A percentile compares a stretch with the other conserved stretches of the same genome.
Evolutionary conservation across 2,329 filamentous ascomycete genomes (phyloP).

Genomic region (Fusarium metavorans): DNA sequence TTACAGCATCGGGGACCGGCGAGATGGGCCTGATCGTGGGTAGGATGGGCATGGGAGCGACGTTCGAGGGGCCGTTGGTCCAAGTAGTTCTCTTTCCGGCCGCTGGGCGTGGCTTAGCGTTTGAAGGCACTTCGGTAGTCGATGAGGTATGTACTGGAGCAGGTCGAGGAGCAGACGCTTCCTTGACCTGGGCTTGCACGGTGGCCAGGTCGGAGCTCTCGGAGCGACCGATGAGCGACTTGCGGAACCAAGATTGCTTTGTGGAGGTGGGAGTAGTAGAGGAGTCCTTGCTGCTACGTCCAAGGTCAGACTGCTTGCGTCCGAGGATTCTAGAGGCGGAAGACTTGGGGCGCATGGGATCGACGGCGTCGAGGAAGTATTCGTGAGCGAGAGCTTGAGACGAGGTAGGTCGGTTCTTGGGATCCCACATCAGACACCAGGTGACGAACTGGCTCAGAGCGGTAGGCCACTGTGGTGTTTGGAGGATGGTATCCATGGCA

Average conservation of each 20-base stretch:
- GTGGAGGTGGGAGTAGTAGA: slow-evolving; percentile 72
- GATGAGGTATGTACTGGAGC: slow-evolving; percentile 58
- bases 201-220: slow-evolving; percentile 74
- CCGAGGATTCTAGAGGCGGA: slow-evolving; percentile 85
- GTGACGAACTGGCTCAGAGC: slow-evolving; percentile 94
- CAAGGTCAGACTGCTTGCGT: slow-evolving; percentile 89
- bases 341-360: slow-evolving; percentile 92
- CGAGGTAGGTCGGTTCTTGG: slow-evolving; percentile 89
- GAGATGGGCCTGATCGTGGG: slow-evolving; percentile 95
- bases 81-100: slow-evolving; percentile 90
- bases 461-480: slow-evolving; percentile 89
- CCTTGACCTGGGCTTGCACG: slow-evolving; percentile 61
- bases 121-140: slow-evolving; percentile 54
- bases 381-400: slow-evolving; percentile 95
- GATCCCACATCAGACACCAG: slow-evolving; percentile 99
- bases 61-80: slow-evolving; percentile 84
- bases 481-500: slow-evolving; percentile 93
- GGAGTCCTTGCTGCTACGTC: slow-evolving; percentile 73
- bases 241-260: slow-evolving; percentile 97
- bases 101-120: slow-evolving; percentile 54
- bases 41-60: slow-evolving; percentile 93
- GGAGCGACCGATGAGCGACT: slow-evolving; percentile 87
- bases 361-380: slow-evolving; percentile 92
- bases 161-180: slow-evolving; percentile 58
- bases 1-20: slow-evolving; percentile 94